Base-by-base conservation (phyloP, 2,329 filamentous ascomycete species). In the Epichloe sibirici region DNA sequence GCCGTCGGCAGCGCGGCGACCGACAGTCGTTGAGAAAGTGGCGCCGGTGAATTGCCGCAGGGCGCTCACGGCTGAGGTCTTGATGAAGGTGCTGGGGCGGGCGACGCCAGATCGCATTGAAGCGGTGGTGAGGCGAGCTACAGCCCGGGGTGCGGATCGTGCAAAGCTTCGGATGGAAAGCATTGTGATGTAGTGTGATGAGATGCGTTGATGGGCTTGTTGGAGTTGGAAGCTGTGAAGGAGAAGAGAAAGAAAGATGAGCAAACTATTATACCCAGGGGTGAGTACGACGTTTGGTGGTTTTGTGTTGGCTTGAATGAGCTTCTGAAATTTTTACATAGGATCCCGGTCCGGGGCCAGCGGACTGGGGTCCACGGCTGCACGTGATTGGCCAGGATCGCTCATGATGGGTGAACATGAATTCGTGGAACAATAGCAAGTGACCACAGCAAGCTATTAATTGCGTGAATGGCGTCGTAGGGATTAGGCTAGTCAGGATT, bases 161-260 rank as follows among this genome's bases (percentile, higher is more conserved):
- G 79, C 75, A 58, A 85, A 66, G 55, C 76, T 72, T 67, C 85
- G 78, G 59, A 88, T 72, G 59, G 85, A 84, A 65, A 89, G 73
- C 86, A 90, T 90, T 58, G 63, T 78, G 68, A 34, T 42, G 28
- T 12, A 39, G 15, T 53, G 51, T 44, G 7, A n/a, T 48, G 42
- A 38, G 35, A 51, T 51, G 21, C n/a, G 49, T 9, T 9, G 31
- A 8, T 40, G 23, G 9, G 43, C 15, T 39, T 11, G 11, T 21
- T 11, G 53, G 31, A 48, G 51, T 8, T 43, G 46, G 45, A 48
- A 56, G 51, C 38, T 47, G 46, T 51, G 56, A 51, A 55, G 46
- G 47, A 54, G 57, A 52, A 53, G 47, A 51, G 37, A 51, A 31
- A 31, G 31, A 31, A 9, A 31, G 9, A 31, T 11, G 31, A 31